Conservation (phyloP, 2,329 filamentous ascomycete species). For the Aspergillus amoenus region DNA sequence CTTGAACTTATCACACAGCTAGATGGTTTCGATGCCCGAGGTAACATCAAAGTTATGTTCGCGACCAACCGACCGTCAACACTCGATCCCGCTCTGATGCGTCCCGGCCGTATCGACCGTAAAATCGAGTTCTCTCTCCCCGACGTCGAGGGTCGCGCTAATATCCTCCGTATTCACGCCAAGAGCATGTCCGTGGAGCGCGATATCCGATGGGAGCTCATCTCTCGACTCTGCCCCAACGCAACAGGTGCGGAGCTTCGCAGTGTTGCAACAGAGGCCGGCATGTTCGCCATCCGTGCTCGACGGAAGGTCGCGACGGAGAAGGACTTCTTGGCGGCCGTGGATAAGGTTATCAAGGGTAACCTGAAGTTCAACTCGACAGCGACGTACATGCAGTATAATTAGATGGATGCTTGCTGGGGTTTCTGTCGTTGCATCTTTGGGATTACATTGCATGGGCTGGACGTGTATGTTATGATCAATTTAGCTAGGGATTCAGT, state of each 20-base stretch:
- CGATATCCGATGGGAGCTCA: constrained; percentile 98
- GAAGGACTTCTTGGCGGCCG: constrained; percentile 96
- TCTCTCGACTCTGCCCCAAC: constrained; percentile 95
- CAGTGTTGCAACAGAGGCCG: constrained; percentile 95
- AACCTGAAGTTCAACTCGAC: constrained; percentile 99
- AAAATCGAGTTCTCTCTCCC: constrained; percentile 99
- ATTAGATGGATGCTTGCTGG: constrained; percentile 59
- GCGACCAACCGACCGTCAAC: constrained; percentile 96
- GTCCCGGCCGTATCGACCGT: constrained; percentile 93
- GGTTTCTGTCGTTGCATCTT: constrained; percentile 16
- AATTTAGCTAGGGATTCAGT: constrained; percentile 26
- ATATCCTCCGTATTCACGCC: constrained; percentile 96
- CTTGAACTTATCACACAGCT: constrained; percentile 95
- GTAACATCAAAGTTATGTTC: constrained; percentile 99
- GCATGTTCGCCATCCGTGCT: constrained; percentile 96
- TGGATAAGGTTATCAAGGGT: constrained; percentile 99
- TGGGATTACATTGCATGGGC: constrained; percentile 26
- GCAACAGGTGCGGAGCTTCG: constrained; percentile 93
- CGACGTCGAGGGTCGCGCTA: constrained; percentile 94
- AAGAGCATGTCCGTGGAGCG: constrained; percentile 99
- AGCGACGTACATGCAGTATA: constrained; percentile 98
- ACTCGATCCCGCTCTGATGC: constrained; percentile 93
- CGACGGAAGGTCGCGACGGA: constrained; percentile 96
- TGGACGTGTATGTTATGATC: constrained; percentile 33
- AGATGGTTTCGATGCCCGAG: constrained; percentile 91